Base-by-base conservation (phyloP, 2,329 filamentous ascomycete species). In the Ophiostoma triangulosporum region DNA sequence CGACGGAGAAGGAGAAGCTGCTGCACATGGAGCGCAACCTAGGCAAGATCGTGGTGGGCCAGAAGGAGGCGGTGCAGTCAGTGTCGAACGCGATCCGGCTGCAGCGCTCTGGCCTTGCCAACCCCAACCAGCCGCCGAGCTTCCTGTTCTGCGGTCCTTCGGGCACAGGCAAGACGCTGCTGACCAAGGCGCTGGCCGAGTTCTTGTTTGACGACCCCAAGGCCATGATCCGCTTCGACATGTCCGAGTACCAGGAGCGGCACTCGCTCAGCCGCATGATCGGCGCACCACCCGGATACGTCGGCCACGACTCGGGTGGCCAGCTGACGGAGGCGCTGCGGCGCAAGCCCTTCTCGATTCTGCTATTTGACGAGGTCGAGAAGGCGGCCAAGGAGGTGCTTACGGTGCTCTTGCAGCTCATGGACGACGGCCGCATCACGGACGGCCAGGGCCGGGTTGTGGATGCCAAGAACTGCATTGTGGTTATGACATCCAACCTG, bases 81-180 rank as follows among this genome's bases (percentile, higher is more conserved):
- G 93, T 98, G 31, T 91, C 91, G 52, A 97, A 98, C 63, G 89
- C 93, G 52, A 98, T 98, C 64, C 83, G 93, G 59, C 78, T 98
- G 38, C 91, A 97, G 68, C 84, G 93, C 59, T 97, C 93, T 53
- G 93, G 93, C 55, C 84, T 98, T 43, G 81, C 80, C 70, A 98
- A 98, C 66, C 93, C 93, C 29, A 97, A 97, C 67, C 88, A 95
- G 63, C 93, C 93, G 26, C 93, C 93, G 3, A 95, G 88, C 65
- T 98, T 98, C 83, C 78, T 98, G 55, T 98, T 98, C 80, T 97
- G 93, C 64, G 93, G 93, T 73, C 93, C 93, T 14, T 97, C 91
- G 0, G 93, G 93, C 74, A 98, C 93, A 12, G 93, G 93, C 75
- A 98, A 98, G 73, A 98, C 93, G 17, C 75, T 98, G 20, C 81